A percentile compares a stretch with the other conserved stretches of the same genome.
Conservation (phyloP, 345 rosid genomes). For the Salix arbutifolia region DNA sequence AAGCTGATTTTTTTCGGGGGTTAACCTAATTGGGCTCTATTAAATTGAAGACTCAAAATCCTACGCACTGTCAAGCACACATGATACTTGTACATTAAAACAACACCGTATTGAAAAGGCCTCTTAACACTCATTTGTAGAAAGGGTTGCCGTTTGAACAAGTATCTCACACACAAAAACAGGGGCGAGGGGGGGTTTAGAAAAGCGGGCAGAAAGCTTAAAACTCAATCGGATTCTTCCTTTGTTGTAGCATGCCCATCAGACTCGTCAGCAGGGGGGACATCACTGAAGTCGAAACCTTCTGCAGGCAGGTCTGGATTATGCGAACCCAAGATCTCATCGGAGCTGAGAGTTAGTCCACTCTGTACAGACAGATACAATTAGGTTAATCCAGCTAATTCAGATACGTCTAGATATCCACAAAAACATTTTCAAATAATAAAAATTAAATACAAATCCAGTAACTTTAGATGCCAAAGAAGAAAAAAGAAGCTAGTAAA, state of each 20-base stretch:
- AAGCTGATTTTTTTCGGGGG: background rate
- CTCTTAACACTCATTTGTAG: background rate
- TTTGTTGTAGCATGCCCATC: background rate
- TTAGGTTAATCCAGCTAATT: background rate
- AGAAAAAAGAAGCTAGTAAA: background rate
- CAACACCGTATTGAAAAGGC: background rate
- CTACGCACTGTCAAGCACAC: background rate
- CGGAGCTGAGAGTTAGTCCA: slow-evolving; percentile 70
- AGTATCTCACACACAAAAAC: background rate
- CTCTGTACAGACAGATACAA: slow-evolving; percentile 41
- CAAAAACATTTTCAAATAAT: background rate
- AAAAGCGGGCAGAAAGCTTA: no score
- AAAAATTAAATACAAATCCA: background rate
- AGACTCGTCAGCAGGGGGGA: slow-evolving; percentile 36
- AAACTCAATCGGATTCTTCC: slow-evolving; percentile 11
- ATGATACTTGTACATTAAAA: background rate
- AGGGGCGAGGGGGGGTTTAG: background rate
- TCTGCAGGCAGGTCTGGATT: slow-evolving; percentile 71
- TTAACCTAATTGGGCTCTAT: background rate
- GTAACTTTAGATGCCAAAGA: background rate
- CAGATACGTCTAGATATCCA: background rate
- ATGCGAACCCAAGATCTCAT: slow-evolving; percentile 71
- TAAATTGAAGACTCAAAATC: background rate
- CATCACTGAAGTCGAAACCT: slow-evolving; percentile 63
- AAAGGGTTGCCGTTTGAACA: background rate